Base-by-base conservation (phyloP, 176 grass and related monocot genomes). In the Aegilops longissima region DNA sequence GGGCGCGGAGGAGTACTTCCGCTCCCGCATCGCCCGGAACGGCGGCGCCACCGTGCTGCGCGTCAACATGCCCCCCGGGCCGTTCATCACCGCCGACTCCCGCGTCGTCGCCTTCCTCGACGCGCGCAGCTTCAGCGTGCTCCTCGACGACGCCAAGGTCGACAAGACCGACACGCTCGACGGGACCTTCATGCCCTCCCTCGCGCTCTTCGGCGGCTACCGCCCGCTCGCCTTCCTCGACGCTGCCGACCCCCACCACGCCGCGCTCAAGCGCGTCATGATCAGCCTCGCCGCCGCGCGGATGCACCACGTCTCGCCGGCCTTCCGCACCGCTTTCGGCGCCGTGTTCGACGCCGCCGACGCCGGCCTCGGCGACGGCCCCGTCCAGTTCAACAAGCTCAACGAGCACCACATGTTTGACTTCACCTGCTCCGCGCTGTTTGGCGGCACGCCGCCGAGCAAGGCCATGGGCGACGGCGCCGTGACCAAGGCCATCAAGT, bases 21-120 rank as follows among this genome's bases (percentile, higher is more conserved):
- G 87, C 42, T 90, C 83, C 9, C 95, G 91, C 85, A 59, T 95
- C 61, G 73, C 85, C 49, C 68, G 73, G 38, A 67, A 93, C 62
- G 81, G 89, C 79, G 91, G 93, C 63, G 89, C 89, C 85, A 98
- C 93, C 39, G 93, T 98, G 52, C 51, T 98, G 38, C 91, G 91
- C 40, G 35, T 95, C 5, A 93, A 91, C 79, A 82, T 95, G 49
- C 91, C 91, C 0, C 95, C 93, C 9, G 93, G 89, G 0, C 85
- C 86, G 0, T 94, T 95, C 88, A 3, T 95, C 17, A 51, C 88
- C 35, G 12, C 39, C 40, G 27, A 94, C 84, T 38, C 88, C 78
- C 88, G 73, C 40, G 91, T 95, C 2, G 74, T 98, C 8, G 96
- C 93, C n/a, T 20, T 98, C 78, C 86, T 95, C 29, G 96, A 98